Evolutionary conservation across 768 basidiomycete genomes (phyloP).

Genomic region (Boletus rubroflammeus): DNA sequence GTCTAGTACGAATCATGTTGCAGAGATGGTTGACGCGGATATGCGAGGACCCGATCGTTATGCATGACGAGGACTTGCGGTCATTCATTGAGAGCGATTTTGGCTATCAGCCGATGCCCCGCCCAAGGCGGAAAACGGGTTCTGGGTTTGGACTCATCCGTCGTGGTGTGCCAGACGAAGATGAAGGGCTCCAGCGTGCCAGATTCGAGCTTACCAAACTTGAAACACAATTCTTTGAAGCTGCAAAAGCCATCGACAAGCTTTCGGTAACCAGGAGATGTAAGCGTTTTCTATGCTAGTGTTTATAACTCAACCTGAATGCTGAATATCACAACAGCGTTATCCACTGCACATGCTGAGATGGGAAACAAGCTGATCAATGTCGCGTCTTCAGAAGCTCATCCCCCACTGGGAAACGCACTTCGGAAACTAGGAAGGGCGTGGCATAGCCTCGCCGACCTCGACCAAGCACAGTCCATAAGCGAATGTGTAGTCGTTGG

Average conservation of each 20-base stretch:
- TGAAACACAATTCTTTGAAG: slow-evolving; percentile 89
- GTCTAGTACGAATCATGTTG: slow-evolving; percentile 90
- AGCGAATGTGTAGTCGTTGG: slow-evolving; percentile 94
- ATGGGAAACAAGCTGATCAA: slow-evolving; percentile 92
- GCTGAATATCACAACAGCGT: slow-evolving; percentile 42
- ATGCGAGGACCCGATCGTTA: slow-evolving; percentile 85
- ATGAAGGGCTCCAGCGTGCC: slow-evolving; percentile 87
- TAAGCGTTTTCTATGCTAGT: slow-evolving; percentile 30
- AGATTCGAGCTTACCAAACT: slow-evolving; percentile 89
- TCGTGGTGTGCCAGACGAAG: slow-evolving; percentile 86
- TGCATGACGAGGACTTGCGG: slow-evolving; percentile 89
- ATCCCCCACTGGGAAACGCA: slow-evolving; percentile 79
- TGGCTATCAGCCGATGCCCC: slow-evolving; percentile 85
- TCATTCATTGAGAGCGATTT: slow-evolving; percentile 98
- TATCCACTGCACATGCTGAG: slow-evolving; percentile 77
- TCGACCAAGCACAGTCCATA: slow-evolving; percentile 87
- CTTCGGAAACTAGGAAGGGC: slow-evolving; percentile 82
- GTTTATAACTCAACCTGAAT: neutral
- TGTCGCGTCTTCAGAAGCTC: slow-evolving; percentile 84
- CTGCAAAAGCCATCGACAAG: slow-evolving; percentile 87
- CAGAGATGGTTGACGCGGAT: slow-evolving; percentile 93
- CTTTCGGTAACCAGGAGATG: slow-evolving; percentile 78
- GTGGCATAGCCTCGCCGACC: slow-evolving; percentile 84
- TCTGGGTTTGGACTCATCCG: slow-evolving; percentile 75
- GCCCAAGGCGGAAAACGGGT: slow-evolving; percentile 65